Conservation (phyloP, 202 grass and related monocot genomes). For the Carex arenaria region DNA sequence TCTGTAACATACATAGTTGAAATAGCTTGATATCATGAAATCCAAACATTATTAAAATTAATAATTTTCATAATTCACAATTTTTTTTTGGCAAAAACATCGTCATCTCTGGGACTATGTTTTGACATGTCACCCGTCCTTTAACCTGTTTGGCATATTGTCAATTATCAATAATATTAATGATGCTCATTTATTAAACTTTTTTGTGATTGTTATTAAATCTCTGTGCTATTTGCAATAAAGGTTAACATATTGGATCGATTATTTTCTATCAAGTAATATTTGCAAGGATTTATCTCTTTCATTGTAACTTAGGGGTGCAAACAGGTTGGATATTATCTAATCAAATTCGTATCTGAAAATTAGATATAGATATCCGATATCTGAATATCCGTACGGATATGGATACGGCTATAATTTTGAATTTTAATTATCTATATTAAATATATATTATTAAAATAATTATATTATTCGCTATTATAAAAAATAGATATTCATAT, state of each 20-base stretch:
- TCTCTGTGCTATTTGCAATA: not conserved
- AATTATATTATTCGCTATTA: too few species aligned
- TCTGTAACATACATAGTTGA: not conserved
- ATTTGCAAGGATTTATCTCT: not conserved
- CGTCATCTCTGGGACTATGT: not conserved
- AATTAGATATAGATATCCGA: too few species aligned
- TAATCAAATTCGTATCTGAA: too few species aligned
- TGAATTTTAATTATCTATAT: too few species aligned
- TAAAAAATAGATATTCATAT: too few species aligned
- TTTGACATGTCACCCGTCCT: not conserved
- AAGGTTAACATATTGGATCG: not conserved
- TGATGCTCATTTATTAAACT: not conserved
- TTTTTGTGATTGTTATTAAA: not conserved
- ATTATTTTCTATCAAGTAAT: not conserved
- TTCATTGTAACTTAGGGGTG: too few species aligned
- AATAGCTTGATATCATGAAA: not conserved
- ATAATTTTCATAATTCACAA: too few species aligned
- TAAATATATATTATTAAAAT: too few species aligned
- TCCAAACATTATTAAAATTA: not conserved
- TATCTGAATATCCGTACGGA: too few species aligned
- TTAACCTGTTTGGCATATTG: not conserved
- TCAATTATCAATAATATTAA: not conserved
- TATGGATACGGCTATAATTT: too few species aligned
- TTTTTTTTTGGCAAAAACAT: not conserved
- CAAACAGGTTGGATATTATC: too few species aligned